phyloP scores from a whole-genome alignment of 2,329 filamentous ascomycete species.

The Helicocarpus griseus region DNA sequence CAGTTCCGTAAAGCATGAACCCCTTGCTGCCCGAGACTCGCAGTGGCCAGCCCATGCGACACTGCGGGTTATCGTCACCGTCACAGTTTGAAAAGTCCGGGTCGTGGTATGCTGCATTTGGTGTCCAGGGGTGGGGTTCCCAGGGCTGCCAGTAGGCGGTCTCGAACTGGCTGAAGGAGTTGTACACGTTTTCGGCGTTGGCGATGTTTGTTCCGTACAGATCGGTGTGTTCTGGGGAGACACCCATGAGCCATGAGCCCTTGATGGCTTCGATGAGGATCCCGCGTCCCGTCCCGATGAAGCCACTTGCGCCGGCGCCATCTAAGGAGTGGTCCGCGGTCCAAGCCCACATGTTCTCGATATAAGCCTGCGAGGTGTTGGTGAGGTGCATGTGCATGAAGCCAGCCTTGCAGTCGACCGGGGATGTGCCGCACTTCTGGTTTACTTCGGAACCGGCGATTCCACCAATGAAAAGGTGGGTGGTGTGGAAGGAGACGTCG shows the following conservation, averaged over 20 bases:
- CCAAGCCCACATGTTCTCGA: conserved; percentile 90
- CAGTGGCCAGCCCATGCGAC: conserved; percentile 69
- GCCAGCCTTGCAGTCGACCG: neutral
- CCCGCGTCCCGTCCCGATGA: conserved; percentile 79
- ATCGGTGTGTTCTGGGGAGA: conserved; percentile 50
- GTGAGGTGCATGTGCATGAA: conserved; percentile 55
- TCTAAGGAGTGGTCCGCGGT: conserved; percentile 86
- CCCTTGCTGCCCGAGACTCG: conserved; percentile 59
- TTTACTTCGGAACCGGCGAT: conserved; percentile 72
- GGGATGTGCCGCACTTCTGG: conserved; percentile 58
- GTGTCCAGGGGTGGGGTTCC: conserved; percentile 42
- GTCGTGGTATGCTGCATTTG: conserved; percentile 37
- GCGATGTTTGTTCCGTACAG: conserved; percentile 74
- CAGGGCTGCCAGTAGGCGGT: conserved; percentile 80
- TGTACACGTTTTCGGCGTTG: conserved; percentile 67
- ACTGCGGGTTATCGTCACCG: conserved; percentile 32
- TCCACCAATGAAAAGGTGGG: conserved; percentile 90
- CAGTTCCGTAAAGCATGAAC: conserved; percentile 61
- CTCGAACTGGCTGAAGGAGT: conserved; percentile 77
- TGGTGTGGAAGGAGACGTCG: conserved; percentile 77
- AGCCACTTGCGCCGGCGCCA: conserved; percentile 54
- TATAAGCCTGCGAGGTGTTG: conserved; percentile 54
- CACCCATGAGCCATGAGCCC: conserved; percentile 69
- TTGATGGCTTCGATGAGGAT: conserved; percentile 67
- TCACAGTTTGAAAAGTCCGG: conserved; percentile 53